phyloP scores from a whole-genome alignment of 768 basidiomycete species.

The Leccinum broughii region DNA sequence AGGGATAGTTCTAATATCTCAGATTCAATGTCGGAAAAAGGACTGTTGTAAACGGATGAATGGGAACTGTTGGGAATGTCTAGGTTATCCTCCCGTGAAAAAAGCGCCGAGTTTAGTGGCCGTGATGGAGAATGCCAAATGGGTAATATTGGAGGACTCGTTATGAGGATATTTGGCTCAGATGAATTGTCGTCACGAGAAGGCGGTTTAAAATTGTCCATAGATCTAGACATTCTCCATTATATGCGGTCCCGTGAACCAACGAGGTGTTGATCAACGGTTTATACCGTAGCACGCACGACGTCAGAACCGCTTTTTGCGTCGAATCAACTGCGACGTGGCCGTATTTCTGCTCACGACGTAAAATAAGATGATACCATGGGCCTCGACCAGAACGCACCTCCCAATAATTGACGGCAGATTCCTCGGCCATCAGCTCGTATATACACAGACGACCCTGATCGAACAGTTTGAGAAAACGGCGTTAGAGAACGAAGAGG shows the following conservation, averaged over 20 bases:
- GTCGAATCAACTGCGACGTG: slow-evolving; percentile 89
- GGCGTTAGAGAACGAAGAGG: not conserved
- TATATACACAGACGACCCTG: slow-evolving; percentile 93
- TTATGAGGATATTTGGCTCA: slow-evolving; percentile 28
- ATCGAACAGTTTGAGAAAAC: slow-evolving; percentile 4
- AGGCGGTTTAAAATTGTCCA: slow-evolving; percentile 25
- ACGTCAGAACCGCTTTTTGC: slow-evolving; percentile 91
- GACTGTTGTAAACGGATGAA: slow-evolving; percentile 25
- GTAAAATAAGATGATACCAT: not conserved
- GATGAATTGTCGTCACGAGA: slow-evolving; percentile 17
- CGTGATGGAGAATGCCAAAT: slow-evolving; percentile 23
- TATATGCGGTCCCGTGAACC: not conserved
- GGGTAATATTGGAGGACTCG: slow-evolving; percentile 22
- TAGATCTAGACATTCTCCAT: slow-evolving; percentile 4
- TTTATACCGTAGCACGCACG: slow-evolving; percentile 83
- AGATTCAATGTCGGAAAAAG: slow-evolving; percentile 34
- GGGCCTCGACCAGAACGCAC: slow-evolving; percentile 38
- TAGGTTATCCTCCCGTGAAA: slow-evolving; percentile 21
- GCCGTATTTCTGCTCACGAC: slow-evolving; percentile 78
- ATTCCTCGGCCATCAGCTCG: slow-evolving; percentile 97
- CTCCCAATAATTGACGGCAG: slow-evolving; percentile 98
- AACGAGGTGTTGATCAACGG: slow-evolving; percentile 51
- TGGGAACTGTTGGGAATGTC: slow-evolving; percentile 22
- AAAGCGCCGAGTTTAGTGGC: slow-evolving; percentile 18
- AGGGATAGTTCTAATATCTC: slow-evolving; percentile 27